Evolutionary conservation across 768 basidiomycete genomes (phyloP).

Genomic region (Hypholoma fasciculare): DNA sequence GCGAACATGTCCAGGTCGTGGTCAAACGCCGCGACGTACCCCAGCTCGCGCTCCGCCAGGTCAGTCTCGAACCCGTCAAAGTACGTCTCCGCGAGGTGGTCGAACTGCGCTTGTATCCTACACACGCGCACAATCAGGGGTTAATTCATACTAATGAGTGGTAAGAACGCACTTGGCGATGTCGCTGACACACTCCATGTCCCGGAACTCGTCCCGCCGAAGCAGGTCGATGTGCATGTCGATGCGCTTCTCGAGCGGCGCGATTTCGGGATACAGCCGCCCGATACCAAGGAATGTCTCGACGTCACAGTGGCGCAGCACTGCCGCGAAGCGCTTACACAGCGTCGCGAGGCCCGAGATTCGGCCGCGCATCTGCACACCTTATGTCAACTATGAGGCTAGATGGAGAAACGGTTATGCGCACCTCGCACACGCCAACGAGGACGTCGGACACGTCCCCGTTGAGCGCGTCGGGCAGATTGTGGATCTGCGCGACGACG

Average conservation of each 20-base stretch:
- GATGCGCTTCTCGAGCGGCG: slow-evolving; percentile 86
- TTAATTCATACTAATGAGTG: background rate
- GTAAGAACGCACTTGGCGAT: slow-evolving; percentile 30
- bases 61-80: slow-evolving; percentile 85
- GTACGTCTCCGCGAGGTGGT: slow-evolving; percentile 87
- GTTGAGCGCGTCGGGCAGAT: slow-evolving; percentile 83
- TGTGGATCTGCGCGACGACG: slow-evolving; percentile 80
- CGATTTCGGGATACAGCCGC: slow-evolving; percentile 79
- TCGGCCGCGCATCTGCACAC: slow-evolving; percentile 73
- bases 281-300: slow-evolving; percentile 87
- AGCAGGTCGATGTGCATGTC: slow-evolving; percentile 90
- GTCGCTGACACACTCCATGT: slow-evolving; percentile 91
- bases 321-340: slow-evolving; percentile 87
- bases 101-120: slow-evolving; percentile 92
- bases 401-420: background rate
- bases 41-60: slow-evolving; percentile 86
- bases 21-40: slow-evolving; percentile 80
- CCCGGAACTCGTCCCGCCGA: slow-evolving; percentile 86
- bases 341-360: slow-evolving; percentile 78
- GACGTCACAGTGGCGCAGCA: slow-evolving; percentile 78
- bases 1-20: slow-evolving; percentile 93
- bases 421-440: slow-evolving; percentile 93
- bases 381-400: background rate
- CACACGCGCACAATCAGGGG: background rate
- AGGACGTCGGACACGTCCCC: slow-evolving; percentile 80